Conservation (phyloP, 164 flowering plant genomes). For the Echeveria elegans region DNA sequence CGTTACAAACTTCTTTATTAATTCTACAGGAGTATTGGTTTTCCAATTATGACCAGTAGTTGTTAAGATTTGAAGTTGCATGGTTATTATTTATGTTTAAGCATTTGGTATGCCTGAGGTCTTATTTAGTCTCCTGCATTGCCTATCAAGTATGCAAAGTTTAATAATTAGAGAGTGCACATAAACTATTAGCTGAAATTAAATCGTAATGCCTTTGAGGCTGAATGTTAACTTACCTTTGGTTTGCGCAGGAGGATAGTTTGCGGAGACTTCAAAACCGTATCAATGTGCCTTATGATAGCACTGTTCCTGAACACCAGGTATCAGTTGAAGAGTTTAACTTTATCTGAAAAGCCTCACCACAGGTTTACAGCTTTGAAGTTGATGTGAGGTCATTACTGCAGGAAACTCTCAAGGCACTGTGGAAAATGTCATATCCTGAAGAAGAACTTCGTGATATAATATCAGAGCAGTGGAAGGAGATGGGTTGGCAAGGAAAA, state of each 20-base stretch:
- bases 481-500: constrained; percentile 99
- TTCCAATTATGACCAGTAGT: too few species aligned
- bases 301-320: constrained; percentile 78
- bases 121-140: background rate
- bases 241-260: constrained; percentile 63
- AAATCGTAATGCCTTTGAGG: background rate
- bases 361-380: background rate
- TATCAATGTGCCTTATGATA: constrained; percentile 75
- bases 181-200: background rate
- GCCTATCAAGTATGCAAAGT: background rate
- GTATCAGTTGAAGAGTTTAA: constrained; percentile 21
- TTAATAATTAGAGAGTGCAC: background rate
- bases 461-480: constrained; percentile 94
- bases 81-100: background rate
- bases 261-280: constrained; percentile 73
- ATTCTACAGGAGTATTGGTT: too few species aligned
- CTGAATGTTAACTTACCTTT: background rate
- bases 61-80: background rate
- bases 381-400: constrained; percentile 7
- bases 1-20: background rate
- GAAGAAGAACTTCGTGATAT: constrained; percentile 67
- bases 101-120: background rate
- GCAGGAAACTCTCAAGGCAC: constrained; percentile 66
- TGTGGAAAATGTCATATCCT: constrained; percentile 83
- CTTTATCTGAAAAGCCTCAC: background rate